Base-by-base conservation (phyloP, 1,139 yeast species). In the Diutina scorzettiae region DNA sequence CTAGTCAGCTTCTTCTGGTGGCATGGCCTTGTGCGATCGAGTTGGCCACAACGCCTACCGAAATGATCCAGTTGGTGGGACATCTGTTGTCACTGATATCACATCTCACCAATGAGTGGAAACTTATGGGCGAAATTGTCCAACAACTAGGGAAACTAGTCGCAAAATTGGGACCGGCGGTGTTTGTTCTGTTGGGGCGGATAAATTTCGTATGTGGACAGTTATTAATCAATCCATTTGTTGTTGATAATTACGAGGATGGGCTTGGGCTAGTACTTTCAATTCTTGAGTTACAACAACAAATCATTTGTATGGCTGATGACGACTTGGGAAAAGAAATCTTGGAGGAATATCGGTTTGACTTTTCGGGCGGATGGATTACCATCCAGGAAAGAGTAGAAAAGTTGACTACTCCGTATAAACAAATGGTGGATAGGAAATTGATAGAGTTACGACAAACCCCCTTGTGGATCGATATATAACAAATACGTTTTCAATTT, bases 1-100 rank as follows among this genome's bases (percentile, higher is more conserved):
- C 39, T 2, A 7, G 3, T 4, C 19, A 21, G 12, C 16, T 34
- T 11, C 39, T 34, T n/a, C 2, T 3, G 3, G 39, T 34, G 2
- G 39, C 39, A 7, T 34, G 28, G 28, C 28, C 20, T 11, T 34
- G 39, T 34, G 39, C 39, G 19, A n/a, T 34, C 3, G 28, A 4
- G 19, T 16, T 34, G n/a, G 39, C 39, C 14, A 9, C 19, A n/a
- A 14, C 29, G 11, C 19, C 39, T 6, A n/a, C 12, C 1, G 28
- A 34, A 9, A 14, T 11, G 7, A 19, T 32, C 16, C 14, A 18
- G 5, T 11, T 32, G 4, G 37, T 32, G 25, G 37, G 37, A 3
- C 19, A 21, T 7, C 27, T 34, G 20, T 16, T 34, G 3, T n/a
- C 27, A 19, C 39, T 34, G 39, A 34, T 34, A 14, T n/a, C 18